Base-by-base conservation (phyloP, 257 asterid species). In the Vinca minor region DNA sequence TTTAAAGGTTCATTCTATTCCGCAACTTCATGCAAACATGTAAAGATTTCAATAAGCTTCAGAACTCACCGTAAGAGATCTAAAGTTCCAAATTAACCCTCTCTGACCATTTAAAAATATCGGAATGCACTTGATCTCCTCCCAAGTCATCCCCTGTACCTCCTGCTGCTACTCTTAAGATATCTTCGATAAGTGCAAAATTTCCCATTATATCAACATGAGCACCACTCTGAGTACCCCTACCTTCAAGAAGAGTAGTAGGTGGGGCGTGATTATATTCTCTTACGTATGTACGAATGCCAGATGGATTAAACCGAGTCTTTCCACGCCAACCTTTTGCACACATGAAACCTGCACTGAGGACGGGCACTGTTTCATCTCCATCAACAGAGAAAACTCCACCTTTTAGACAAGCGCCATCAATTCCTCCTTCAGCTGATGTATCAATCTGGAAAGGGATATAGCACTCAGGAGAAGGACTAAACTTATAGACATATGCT, bases 141-240 rank as follows among this genome's bases (percentile, higher is more conserved):
- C 95, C 95, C 53, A 88, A 63, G 29, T 88, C 95, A 48, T 82
- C 81, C 65, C 95, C 96, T 0, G 82, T 74, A 42, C 88, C 95
- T 36, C 96, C 96, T 25, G 89, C 95, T 53, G 96, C 95, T 32
- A 88, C 85, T 69, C 88, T 78, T n/a, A 86, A 73, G 52, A 88
- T 44, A 72, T 88, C 96, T 73, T 88, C 95, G 32, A 88, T 88
- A 8, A 88, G 70, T 5, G 87, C 94, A 74, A 82, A 84, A 67
- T 86, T 88, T 53, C 96, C 96, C 95, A 88, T 69, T 63, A 88
- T 88, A 68, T 88, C 90, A 53, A 88, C 96, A 67, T 88, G 96
- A 38, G 95, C 92, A 47, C 95, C 96, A 69, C 95, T 88, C 63
- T 86, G 87, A 4, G 92, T 84, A 64, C 96, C 96, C 80, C 96